Evolutionary conservation across 2,329 filamentous ascomycete genomes (phyloP), one percentile per base, ranked within the genome.

Genomic region (Diplocarpon rosae): DNA sequence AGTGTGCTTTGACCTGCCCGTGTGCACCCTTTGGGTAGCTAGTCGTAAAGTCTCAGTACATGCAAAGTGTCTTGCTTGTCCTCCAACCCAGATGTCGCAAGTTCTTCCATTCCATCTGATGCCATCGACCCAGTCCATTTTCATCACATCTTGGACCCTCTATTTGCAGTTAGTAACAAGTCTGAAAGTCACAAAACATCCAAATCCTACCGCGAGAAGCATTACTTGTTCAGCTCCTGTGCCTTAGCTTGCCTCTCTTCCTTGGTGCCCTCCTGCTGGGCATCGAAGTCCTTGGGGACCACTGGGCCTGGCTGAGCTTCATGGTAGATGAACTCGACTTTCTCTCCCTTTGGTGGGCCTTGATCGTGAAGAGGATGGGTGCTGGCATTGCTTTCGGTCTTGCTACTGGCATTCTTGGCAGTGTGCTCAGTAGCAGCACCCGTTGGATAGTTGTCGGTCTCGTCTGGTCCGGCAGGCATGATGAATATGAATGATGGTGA

Each of bases 201-300:
- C n/a, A 30, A 43, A 47, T 28, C 50, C 51, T 59, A 57, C 56
- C 52, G 37, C 42, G 47, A 41, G 10, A 49, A 42, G 42, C 28
- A 50, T 54, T 60, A 66, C 56, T 82, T 77, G 69, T 85, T 85
- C 62, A 86, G 56, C 57, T 75, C 76, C 60, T 78, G 67, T 49
- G 77, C 78, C 62, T 76, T 79, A 11, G 73, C 77, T 57, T 72
- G 67, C 43, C 81, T 73, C 57, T 86, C 82, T 61, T 83, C 80
- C 64, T 81, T 83, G 47, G 73, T 76, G 13, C 76, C 78, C 65
- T 80, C 75, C 60, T 73, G 61, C 40, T 72, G 60, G 29, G 64
- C 63, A 13, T 70, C 69, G 65, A 78, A 70, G 48, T 71, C 67
- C 50, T 75, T 63, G 14, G 73, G 66, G 20, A 78, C 55, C 24